Conservation (phyloP, 1,284 basidiomycete species). For the Pyrrhoderma noxium region DNA sequence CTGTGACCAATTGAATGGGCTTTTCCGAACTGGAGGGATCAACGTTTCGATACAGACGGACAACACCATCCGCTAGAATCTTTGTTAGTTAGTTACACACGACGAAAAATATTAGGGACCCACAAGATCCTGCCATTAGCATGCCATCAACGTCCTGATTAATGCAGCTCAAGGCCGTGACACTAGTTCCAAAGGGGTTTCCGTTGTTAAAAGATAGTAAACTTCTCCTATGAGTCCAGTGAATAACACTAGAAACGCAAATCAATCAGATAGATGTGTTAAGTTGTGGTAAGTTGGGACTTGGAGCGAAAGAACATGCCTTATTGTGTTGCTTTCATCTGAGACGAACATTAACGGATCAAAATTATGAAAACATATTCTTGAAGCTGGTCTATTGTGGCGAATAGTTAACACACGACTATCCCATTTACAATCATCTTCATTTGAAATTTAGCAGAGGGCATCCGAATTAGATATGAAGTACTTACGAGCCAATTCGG, state of each 20-base stretch:
- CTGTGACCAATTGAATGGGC: slow-evolving; percentile 81
- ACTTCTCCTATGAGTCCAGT: slow-evolving; percentile 81
- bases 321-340: slow-evolving; percentile 83
- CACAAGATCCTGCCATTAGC: slow-evolving; percentile 83
- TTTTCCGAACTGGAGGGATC: slow-evolving; percentile 57
- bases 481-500: slow-evolving; percentile 60
- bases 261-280: too few species aligned
- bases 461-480: not conserved
- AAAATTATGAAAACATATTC: slow-evolving; percentile 86
- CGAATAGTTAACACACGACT: slow-evolving; percentile 70
- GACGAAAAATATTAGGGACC: slow-evolving; percentile 23
- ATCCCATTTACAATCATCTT: slow-evolving; percentile 67
- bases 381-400: slow-evolving; percentile 64
- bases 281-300: too few species aligned
- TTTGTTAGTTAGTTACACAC: slow-evolving; percentile 2
- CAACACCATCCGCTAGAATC: slow-evolving; percentile 75
- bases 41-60: slow-evolving; percentile 91
- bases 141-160: slow-evolving; percentile 95
- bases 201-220: slow-evolving; percentile 87
- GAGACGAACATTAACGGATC: slow-evolving; percentile 85
- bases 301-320: too few species aligned
- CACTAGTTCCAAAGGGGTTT: slow-evolving; percentile 73
- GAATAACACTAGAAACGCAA: slow-evolving; percentile 86
- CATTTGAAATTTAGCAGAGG: not conserved
- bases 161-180: slow-evolving; percentile 89